Conservation (phyloP, 2,329 filamentous ascomycete species). For the Apiospora hydei region DNA sequence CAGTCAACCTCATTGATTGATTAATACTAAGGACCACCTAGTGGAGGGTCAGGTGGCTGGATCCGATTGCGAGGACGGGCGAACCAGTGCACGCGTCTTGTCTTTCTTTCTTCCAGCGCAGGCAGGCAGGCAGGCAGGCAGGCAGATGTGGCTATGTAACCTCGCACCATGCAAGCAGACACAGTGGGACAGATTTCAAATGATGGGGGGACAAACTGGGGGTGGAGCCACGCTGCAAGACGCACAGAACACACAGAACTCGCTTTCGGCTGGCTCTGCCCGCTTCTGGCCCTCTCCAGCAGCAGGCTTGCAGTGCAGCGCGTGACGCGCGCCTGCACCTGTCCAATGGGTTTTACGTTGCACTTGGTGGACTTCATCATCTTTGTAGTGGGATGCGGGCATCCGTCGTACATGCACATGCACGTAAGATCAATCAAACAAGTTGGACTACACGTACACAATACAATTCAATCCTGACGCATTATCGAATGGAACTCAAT, state of each 20-base stretch:
- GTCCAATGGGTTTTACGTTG: conserved; percentile 11
- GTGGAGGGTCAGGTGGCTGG: conserved; percentile 18
- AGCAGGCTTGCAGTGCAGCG: background rate
- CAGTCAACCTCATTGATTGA: background rate
- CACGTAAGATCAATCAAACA: background rate
- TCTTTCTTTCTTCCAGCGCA: background rate
- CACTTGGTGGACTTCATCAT: background rate
- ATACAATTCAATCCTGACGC: background rate
- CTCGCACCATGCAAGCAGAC: background rate
- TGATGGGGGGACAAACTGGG: conserved; percentile 6
- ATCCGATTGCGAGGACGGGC: background rate
- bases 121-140: no score
- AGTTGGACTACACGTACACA: background rate
- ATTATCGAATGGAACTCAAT: background rate
- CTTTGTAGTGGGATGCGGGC: background rate
- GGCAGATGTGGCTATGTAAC: conserved; percentile 7
- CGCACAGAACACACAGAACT: background rate
- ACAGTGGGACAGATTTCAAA: conserved; percentile 7
- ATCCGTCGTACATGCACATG: background rate
- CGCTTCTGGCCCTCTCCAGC: background rate
- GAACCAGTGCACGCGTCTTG: background rate
- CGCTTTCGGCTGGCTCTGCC: conserved; percentile 14
- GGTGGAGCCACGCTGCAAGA: conserved; percentile 1
- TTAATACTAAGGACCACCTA: background rate
- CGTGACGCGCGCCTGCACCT: conserved; percentile 7